Evolutionary conservation across 352 stramenopile genomes (phyloP).

Genomic region (Aphanomyces cochlioides): DNA sequence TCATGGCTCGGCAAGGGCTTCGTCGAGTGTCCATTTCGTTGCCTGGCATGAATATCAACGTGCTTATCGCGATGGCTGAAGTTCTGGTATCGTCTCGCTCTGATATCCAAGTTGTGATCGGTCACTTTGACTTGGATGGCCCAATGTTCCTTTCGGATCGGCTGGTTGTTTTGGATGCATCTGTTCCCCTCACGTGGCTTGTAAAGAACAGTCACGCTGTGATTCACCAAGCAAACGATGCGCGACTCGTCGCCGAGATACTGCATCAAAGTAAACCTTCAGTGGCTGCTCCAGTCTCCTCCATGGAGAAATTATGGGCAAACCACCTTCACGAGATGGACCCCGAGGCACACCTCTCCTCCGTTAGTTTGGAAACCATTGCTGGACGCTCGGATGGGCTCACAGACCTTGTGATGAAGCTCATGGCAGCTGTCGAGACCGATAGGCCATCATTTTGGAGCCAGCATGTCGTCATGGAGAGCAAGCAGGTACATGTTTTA

Average conservation of each 20-base stretch:
- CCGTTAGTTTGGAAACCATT: background rate
- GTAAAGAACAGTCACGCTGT: background rate
- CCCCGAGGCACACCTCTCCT: background rate
- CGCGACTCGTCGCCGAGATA: background rate
- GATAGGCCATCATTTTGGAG: slow-evolving; percentile 6
- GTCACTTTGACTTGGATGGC: background rate
- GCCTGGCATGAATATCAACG: slow-evolving; percentile 3
- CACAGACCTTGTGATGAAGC: background rate
- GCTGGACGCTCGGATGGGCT: background rate
- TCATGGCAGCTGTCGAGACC: background rate
- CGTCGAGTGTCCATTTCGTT: background rate
- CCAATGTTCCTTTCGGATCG: slow-evolving; percentile 2
- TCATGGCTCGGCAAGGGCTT: background rate
- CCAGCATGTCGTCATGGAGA: slow-evolving; percentile 8
- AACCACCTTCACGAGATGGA: background rate
- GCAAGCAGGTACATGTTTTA: background rate
- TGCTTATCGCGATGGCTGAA: background rate
- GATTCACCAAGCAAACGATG: slow-evolving; percentile 9
- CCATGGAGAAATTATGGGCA: slow-evolving; percentile 16
- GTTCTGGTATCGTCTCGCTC: background rate
- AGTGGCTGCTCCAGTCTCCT: slow-evolving; percentile 8
- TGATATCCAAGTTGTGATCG: background rate
- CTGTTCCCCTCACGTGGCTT: slow-evolving; percentile 7
- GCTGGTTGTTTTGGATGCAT: background rate
- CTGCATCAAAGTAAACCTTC: slow-evolving; percentile 8